Base-by-base conservation (phyloP, 1,139 yeast species). In the Yamadazyma buinensis region DNA sequence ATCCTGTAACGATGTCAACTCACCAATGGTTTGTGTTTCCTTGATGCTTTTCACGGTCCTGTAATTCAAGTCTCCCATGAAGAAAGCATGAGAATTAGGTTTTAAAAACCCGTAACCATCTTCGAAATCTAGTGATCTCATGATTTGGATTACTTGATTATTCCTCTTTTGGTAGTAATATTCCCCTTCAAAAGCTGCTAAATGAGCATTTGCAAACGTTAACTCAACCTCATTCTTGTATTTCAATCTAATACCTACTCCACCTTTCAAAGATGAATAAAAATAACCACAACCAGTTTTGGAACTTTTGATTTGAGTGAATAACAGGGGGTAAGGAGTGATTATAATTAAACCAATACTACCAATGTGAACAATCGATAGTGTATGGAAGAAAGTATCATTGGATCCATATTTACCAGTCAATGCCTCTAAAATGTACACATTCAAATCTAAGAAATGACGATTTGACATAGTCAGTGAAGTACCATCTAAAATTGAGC, bases 41-140 rank as follows among this genome's bases (percentile, higher is more conserved):
- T 39, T 30, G 11, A 47, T 44, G 29, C 48, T 44, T 40, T 75
- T 62, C 3, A 67, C 57, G 3, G 80, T 73, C 33, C 97, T 67
- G 55, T 84, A 88, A 55, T 88, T 88, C 47, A 88, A 63, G 55
- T 88, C 97, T 0, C 97, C 97, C 69, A 85, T 59, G 38, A 87
- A 59, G 48, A 87, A 83, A 9, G 80, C 58, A 51, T 84, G 95
- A 6, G 70, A 50, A 0, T 60, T 52, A 1, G 80, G 81, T 48
- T 71, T 76, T 38, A 77, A 61, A n/a, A 72, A 64, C 29, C 76
- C 77, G 56, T 52, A 67, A 2, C 79, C 83, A 50, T 80, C 87
- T 6, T 70, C 73, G 55, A 81, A 80, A 40, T 72, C 76, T 32
- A 84, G 54, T 4, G 76, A 67, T 21, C 75, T 59, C 49, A 79